These are phyloP conservation scores for Linum tenue DNA, from an alignment of 345 rosid species.

Conservation along the genomic window DNA sequence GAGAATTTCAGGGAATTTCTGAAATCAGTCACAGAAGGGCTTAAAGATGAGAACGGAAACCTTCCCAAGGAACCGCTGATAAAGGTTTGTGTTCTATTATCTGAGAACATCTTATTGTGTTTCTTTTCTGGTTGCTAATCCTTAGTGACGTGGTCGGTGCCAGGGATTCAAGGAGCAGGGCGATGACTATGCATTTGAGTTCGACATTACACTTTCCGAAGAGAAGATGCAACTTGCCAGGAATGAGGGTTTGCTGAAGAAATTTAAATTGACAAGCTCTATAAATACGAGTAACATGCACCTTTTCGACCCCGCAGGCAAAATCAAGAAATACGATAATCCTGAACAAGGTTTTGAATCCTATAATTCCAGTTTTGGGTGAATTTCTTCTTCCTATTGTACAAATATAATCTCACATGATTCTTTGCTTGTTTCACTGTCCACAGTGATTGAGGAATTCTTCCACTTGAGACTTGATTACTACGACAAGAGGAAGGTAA, in stretches of 20 bases:
- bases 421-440: neutral
- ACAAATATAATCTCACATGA: neutral
- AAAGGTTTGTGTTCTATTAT: slow-evolving; percentile 29
- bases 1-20: slow-evolving; percentile 68
- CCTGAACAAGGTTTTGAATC: slow-evolving; percentile 68
- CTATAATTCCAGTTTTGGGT: neutral
- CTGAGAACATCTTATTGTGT: neutral
- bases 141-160: slow-evolving; percentile 10
- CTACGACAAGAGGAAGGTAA: slow-evolving; percentile 70
- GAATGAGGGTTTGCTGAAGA: slow-evolving; percentile 83
- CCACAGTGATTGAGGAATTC: slow-evolving; percentile 82
- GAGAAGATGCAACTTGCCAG: slow-evolving; percentile 23
- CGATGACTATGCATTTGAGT: slow-evolving; percentile 15
- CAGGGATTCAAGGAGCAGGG: slow-evolving; percentile 33
- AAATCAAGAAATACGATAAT: slow-evolving; percentile 71
- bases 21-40: slow-evolving; percentile 25
- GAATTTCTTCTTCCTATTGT: neutral
- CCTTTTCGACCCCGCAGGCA: slow-evolving; percentile 59
- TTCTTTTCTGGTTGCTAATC: slow-evolving; percentile 12
- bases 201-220: slow-evolving; percentile 17
- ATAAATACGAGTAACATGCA: slow-evolving; percentile 87
- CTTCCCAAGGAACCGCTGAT: slow-evolving; percentile 38
- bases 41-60: slow-evolving; percentile 22
- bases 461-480: slow-evolving; percentile 58
- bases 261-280: slow-evolving; percentile 55